A percentile compares a stretch with the other conserved stretches of the same genome.
phyloP scores from a whole-genome alignment of 345 rosid species.

The Corchorus capsularis region DNA sequence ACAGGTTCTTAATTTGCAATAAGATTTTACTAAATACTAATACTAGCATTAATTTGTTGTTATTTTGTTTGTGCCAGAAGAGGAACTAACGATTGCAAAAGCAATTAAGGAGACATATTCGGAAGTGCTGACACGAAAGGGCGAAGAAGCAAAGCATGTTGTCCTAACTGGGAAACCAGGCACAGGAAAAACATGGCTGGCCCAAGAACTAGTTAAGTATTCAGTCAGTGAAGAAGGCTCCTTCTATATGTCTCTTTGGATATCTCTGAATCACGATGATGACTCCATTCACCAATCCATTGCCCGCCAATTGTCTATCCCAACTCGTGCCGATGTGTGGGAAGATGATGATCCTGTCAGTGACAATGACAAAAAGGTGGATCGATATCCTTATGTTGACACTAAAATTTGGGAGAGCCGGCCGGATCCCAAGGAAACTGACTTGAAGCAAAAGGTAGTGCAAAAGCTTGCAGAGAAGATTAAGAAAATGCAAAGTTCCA shows the following conservation, averaged over 20 bases:
- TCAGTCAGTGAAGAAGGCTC: neutral
- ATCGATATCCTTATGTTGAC: conserved; percentile 18
- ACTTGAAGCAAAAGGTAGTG: neutral
- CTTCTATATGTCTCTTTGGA: conserved; percentile 35
- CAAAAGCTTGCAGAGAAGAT: neutral
- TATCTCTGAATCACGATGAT: conserved; percentile 27
- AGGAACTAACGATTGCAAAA: neutral
- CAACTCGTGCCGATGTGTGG: conserved; percentile 34
- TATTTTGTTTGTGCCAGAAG: neutral
- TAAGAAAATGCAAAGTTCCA: too few relatives aligned
- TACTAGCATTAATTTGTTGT: too few relatives aligned
- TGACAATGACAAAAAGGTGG: conserved; percentile 29
- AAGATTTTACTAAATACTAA: too few relatives aligned
- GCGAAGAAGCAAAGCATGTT: neutral
- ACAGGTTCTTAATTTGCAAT: neutral
- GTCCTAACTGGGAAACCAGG: conserved; percentile 39
- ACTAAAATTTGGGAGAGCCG: neutral
- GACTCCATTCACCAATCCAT: conserved; percentile 38
- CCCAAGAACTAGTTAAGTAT: conserved; percentile 21
- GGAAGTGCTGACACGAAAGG: too few relatives aligned
- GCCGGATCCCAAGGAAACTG: neutral
- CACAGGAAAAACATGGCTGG: conserved; percentile 56
- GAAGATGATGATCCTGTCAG: conserved; percentile 20
- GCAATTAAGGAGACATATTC: neutral
- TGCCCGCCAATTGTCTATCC: conserved; percentile 37